These are phyloP conservation scores for Chrysanthemum lavandulifolium DNA, from an alignment of 129 eudicot genomes.

Conservation along the genomic window DNA sequence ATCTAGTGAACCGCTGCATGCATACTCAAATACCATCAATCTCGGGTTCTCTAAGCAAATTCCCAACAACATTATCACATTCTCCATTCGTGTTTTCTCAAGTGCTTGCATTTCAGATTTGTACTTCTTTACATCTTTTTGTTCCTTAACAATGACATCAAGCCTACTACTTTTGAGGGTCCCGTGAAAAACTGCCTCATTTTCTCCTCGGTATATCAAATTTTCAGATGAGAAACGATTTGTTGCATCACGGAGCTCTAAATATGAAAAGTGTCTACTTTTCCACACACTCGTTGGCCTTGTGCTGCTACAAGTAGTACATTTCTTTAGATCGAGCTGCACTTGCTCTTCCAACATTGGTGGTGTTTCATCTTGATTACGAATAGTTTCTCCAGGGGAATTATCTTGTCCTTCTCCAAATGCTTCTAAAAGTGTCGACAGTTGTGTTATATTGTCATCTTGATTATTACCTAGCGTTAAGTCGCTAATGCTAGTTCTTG, in stretches of 20 bases:
- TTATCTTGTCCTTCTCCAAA: constrained; percentile 21
- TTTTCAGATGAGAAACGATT: constrained; percentile 40
- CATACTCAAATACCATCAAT: constrained; percentile 39
- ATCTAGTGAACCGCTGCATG: constrained; percentile 45
- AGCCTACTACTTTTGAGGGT: constrained; percentile 19
- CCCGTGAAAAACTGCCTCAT: constrained; percentile 40
- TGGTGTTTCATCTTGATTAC: constrained; percentile 5
- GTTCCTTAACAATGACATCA: constrained; percentile 34
- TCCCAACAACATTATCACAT: constrained; percentile 47
- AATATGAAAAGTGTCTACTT: constrained; percentile 27
- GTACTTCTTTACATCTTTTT: constrained; percentile 35
- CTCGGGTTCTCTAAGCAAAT: constrained; percentile 23
- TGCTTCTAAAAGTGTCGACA: constrained; percentile 27
- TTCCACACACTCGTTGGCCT: constrained; percentile 28
- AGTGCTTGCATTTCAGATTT: constrained; percentile 38
- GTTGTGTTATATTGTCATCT: constrained; percentile 22
- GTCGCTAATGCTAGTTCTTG: constrained; percentile 37
- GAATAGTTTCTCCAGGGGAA: background rate
- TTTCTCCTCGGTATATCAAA: constrained; percentile 42
- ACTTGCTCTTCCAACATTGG: constrained; percentile 2
- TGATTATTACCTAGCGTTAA: constrained; percentile 14
- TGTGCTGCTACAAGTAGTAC: constrained; percentile 36
- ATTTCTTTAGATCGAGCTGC: constrained; percentile 20
- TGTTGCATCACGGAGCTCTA: constrained; percentile 40
- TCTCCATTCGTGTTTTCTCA: constrained; percentile 25